Base-by-base conservation (phyloP, 768 basidiomycete species). In the Agrocybe praecox region DNA sequence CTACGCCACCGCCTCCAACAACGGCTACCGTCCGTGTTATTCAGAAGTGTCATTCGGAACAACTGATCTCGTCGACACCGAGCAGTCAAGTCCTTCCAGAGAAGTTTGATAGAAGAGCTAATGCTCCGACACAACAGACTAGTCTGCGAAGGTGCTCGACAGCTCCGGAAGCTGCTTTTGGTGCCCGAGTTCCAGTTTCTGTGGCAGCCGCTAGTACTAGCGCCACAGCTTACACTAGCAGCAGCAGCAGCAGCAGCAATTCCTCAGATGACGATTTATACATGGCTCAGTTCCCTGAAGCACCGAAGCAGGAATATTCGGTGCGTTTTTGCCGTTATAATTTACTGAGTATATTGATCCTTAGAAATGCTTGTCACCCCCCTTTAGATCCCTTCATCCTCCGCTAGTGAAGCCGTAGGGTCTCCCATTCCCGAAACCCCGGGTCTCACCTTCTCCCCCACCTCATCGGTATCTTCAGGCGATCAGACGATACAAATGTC, bases 401-500 rank as follows among this genome's bases (percentile, higher is more conserved):
- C 52, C 24, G 2, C 11, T 14, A 46, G 48, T 34, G 48, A 18
- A 18, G 4, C 53, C 15, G 5, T 5, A 29, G 69, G 40, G 19
- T 67, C 65, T 59, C 79, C 71, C 10, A 79, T 77, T 59, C 83
- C 85, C 10, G 71, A 79, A n/a, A 85, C 83, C 0, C 86, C 86
- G 0, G 73, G 76, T 18, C 80, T 88, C 36, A 80, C 76, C 11
- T 82, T 82, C 49, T 87, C 86, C 0, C 86, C 86, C 0, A 79
- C 83, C 1, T 80, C 85, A 3, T 85, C 84, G 1, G 84, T 83
- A 0, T 77, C 76, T 12, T 71, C 77, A 46, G 80, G 79, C 36
- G 84, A 85, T 60, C 78, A 78, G 21, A 86, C 83, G 0, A 72
- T 85, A 21, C 85, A 86, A 61, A 81, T 85, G 79, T 69, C 77